Percentiles rank a stretch among this genome's conserved stretches.
Evolutionary conservation across 257 asterid species (phyloP).

Genomic region (Solanum pinnatisectum): DNA sequence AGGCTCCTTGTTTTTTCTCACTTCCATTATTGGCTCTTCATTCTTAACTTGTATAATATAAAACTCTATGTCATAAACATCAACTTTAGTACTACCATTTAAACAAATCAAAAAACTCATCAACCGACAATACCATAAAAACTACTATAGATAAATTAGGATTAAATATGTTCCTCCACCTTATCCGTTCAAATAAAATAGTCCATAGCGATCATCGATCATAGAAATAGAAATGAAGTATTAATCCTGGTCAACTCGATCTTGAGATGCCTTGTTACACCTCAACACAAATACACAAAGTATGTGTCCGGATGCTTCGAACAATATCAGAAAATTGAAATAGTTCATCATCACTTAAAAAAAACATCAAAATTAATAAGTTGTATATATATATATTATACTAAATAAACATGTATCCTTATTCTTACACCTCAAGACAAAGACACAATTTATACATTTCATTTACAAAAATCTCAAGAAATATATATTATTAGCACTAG

Average conservation of each 20-base stretch:
- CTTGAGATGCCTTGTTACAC: no score
- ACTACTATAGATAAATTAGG: neutral
- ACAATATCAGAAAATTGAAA: neutral
- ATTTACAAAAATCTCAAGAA: neutral
- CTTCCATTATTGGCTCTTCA: neutral
- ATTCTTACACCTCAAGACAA: neutral
- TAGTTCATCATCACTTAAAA: neutral
- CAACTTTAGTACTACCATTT: neutral
- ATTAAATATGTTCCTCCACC: neutral
- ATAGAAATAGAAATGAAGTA: no score
- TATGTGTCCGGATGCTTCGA: neutral
- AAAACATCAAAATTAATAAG: neutral
- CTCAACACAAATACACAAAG: no score
- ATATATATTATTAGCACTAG: neutral
- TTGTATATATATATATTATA: neutral
- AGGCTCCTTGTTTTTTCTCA: no score
- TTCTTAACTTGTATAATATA: neutral
- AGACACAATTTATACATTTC: neutral
- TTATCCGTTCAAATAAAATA: no score
- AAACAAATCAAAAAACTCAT: neutral
- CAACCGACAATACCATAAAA: neutral
- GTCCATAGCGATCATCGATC: no score
- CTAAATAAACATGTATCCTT: neutral
- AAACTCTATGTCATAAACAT: neutral
- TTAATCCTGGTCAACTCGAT: no score